Conservation (phyloP, 306 rosid species). For the Vigna reflexopilosa region DNA sequence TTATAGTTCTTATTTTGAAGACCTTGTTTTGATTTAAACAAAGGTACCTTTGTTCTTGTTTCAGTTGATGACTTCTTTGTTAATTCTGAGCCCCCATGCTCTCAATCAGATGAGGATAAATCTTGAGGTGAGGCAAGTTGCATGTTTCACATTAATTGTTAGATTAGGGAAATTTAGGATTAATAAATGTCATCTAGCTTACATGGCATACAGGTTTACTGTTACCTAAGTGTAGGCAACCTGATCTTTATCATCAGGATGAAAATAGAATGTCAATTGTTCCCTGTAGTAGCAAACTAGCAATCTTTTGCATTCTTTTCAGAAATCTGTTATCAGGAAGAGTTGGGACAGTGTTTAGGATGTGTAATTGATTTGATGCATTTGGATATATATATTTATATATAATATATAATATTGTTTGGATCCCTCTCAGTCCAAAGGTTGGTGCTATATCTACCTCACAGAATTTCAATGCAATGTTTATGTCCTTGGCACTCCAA, state of each 20-base stretch:
- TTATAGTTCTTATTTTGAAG: not conserved
- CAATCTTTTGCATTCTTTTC: constrained; percentile 49
- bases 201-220: constrained; percentile 54
- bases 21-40: constrained; percentile 17
- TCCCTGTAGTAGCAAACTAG: constrained; percentile 42
- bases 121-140: constrained; percentile 57
- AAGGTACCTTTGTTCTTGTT: constrained; percentile 40
- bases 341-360: constrained; percentile 43
- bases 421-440: constrained; percentile 37
- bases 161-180: constrained; percentile 54
- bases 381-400: constrained; percentile 37
- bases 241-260: constrained; percentile 49
- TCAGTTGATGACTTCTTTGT: constrained; percentile 98
- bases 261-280: constrained; percentile 46
- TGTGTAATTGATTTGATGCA: constrained; percentile 49
- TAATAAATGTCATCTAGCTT: constrained; percentile 52
- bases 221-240: constrained; percentile 51
- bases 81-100: constrained; percentile 79
- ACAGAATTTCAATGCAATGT: constrained; percentile 6
- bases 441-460: constrained; percentile 21
- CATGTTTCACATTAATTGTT: constrained; percentile 48
- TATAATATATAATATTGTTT: constrained; percentile 28
- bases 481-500: constrained; percentile 23
- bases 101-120: constrained; percentile 92
- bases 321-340: constrained; percentile 38